Base-by-base conservation (phyloP, 2,329 filamentous ascomycete genomes). In the Trichoderma simmonsii region DNA sequence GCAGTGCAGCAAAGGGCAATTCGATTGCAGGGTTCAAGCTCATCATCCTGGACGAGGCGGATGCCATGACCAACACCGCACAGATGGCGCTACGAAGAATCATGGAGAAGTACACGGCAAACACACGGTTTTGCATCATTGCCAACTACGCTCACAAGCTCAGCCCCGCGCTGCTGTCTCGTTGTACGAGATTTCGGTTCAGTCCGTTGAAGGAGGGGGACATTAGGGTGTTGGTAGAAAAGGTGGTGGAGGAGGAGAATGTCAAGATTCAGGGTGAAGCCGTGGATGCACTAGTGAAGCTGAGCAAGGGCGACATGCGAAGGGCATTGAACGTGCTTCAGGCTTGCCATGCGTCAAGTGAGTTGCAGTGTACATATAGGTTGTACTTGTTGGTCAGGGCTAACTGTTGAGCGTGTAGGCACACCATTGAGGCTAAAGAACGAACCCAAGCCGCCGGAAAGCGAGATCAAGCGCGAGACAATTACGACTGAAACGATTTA, bases 101-200 rank as follows among this genome's bases (percentile, higher is more conserved):
- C 79, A 99, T 99, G 96, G 96, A 99, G 80, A 97, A 97, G 84
- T 99, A 99, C 84, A 99, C 96, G 0, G 93, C 93, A 73, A 99
- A 99, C 84, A 98, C 96, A 3, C 88, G 96, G 67, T 99, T 99
- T 84, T 98, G 95, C 84, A 94, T 99, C 79, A 98, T 99, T 77
- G 96, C 96, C 77, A 99, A 99, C 83, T 99, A 99, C 82, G 96
- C 96, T 34, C 96, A 99, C 85, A 99, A 99, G 82, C 90, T 99
- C 51, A 97, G 94, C 14, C 95, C 96, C 0, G 96, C 96, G 0
- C 86, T 99, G 57, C 86, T 99, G 68, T 98, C 95, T 63, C 87
- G 96, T 77, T 99, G 96, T 83, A 99, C 96, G 11, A 87, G 96
- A 48, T 99, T 99, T 82, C 88, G 96, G 36, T 99, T 99, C 83